Conservation (phyloP, 768 basidiomycete species). For the Lyophyllum shimeji region DNA sequence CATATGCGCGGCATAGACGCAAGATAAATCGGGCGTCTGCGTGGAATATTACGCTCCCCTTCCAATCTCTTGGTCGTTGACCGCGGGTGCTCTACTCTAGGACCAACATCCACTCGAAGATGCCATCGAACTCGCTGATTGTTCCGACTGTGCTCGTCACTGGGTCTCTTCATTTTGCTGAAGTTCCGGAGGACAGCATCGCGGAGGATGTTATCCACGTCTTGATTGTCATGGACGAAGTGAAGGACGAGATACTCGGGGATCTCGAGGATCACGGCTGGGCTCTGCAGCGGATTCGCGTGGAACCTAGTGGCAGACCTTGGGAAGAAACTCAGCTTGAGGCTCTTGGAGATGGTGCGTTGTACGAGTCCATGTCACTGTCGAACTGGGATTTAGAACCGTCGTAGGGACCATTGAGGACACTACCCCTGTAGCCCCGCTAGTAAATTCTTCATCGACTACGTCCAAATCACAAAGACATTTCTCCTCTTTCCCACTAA, state of each 20-base stretch:
- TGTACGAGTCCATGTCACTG: not conserved
- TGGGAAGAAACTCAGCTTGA: constrained; percentile 77
- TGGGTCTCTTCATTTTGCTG: constrained; percentile 62
- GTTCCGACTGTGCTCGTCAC: constrained; percentile 61
- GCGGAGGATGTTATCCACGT: constrained; percentile 60
- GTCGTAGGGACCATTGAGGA: constrained; percentile 49
- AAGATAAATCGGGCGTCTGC: not conserved
- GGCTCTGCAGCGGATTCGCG: constrained; percentile 67
- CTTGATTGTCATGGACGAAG: constrained; percentile 46
- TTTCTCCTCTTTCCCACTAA: constrained; percentile 71
- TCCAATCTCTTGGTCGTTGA: not conserved
- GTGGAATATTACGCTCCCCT: not conserved
- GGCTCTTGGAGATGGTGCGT: constrained; percentile 59
- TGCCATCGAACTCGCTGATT: constrained; percentile 46
- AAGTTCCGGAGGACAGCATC: constrained; percentile 50
- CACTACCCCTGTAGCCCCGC: constrained; percentile 46
- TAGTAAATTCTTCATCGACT: constrained; percentile 42
- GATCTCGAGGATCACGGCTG: constrained; percentile 59
- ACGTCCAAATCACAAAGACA: constrained; percentile 40
- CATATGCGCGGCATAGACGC: constrained; percentile 1
- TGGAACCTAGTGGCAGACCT: constrained; percentile 53
- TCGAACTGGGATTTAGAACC: not conserved
- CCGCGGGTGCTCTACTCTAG: not conserved
- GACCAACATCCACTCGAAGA: constrained; percentile 19
- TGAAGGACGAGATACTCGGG: constrained; percentile 55